Base-by-base conservation (phyloP, 2,329 filamentous ascomycete species). In the Gnomoniopsis smithogilvyi region DNA sequence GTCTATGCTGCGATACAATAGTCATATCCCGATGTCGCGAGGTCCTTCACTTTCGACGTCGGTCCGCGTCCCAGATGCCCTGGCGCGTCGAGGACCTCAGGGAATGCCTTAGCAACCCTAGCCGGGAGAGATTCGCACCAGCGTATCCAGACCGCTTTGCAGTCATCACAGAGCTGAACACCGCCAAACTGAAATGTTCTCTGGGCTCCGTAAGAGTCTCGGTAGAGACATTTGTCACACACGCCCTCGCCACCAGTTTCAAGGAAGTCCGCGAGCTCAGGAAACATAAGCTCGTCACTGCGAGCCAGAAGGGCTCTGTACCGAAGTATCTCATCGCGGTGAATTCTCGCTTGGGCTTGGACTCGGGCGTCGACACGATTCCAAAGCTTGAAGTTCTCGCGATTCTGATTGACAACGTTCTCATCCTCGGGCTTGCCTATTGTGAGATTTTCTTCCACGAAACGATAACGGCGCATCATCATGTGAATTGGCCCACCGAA, bases 381-480 rank as follows among this genome's bases (percentile, higher is more conserved):
- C 70, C 69, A 73, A 12, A 72, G 67, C 66, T 73, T 72, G 46
- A 65, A 53, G 51, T 71, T 63, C n/a, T 56, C 45, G 12, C 66
- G 60, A 14, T 68, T 65, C 56, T 64, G 59, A 1, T 63, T 34
- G 6, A 69, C 63, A 10, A 71, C 64, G 2, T 53, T 46, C 8
- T 62, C 62, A 6, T 63, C 66, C 54, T 72, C 70, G 3, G 60
- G 45, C 24, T 58, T 64, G 34, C 70, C 70, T 19, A 73, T 63
- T 2, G 61, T 64, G 33, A 72, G 53, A 6, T 62, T 67, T 30
- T 73, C 71, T 62, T 73, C 71, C 15, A 71, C 67, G 54, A 68
- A 72, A 3, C 71, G 66, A 60, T 73, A 72, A 4, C 70, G 62
- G 19, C 70, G 64, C 68, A 68, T 72, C 66, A 69, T 70, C 64